Evolutionary conservation across 164 flowering plant species (phyloP), one percentile per base, ranked within the genome.

Genomic region (Berberis thunbergii): DNA sequence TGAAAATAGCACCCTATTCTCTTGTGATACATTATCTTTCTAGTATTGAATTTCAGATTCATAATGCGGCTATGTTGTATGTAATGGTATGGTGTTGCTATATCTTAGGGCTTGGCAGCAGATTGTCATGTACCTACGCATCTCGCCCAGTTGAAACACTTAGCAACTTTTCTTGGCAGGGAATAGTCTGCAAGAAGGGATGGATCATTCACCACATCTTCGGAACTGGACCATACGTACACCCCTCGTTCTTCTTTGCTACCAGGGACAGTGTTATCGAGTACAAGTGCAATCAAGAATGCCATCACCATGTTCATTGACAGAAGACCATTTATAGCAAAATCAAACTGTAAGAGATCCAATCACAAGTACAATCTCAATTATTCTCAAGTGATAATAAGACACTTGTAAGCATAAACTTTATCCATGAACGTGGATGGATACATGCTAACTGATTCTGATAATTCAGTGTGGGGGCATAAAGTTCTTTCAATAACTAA

Each of bases 261-360:
- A 4, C 97, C 96, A 41, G 97, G 96, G 60, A 85, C 97, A 0
- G 94, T 88, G 82, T 85, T 89, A 71, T 93, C 98, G 38, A 93
- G 78, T 48, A 90, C 45, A 61, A 89, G 73, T 60, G 98, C 97
- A 54, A 86, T 69, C 69, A 90, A 57, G 55, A 93, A 66, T 10
- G 96, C 85, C 63, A 90, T 89, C 65, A 93, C 90, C 97, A 90
- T 86, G 84, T 82, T 86, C 75, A 93, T 44, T 0, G 97, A 93
- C 60, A 89, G 56, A 10, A 88, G 81, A 1, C 78, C 94, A 59
- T 93, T 93, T 40, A 88, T 38, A 0, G 86, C 90, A 72, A 84
- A 93, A 70, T 93, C 84, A 58, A 92, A 57, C 98, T 92, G 86
- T 26, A 26, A 26, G 26, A 26, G 26, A 43, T 49, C 10, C 68